Evolutionary conservation across 768 basidiomycete genomes (phyloP).

Genomic region (Boletus coccyginus): DNA sequence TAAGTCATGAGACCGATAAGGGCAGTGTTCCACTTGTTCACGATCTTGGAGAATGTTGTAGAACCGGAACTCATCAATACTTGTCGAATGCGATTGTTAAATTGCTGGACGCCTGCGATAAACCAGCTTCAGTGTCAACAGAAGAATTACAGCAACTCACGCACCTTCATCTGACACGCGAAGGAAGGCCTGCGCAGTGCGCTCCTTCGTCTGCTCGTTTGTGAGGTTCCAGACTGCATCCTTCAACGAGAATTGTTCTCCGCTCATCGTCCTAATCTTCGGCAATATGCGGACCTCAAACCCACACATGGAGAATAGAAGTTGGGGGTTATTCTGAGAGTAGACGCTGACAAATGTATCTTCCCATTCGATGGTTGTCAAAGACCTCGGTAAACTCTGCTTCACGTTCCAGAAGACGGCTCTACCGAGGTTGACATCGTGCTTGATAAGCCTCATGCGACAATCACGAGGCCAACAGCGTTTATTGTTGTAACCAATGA

Average conservation of each 20-base stretch:
- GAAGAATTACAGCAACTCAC: not conserved
- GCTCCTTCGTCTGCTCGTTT: slow-evolving; percentile 95
- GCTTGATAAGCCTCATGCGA: slow-evolving; percentile 98
- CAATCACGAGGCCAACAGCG: slow-evolving; percentile 99
- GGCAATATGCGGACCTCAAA: slow-evolving; percentile 98
- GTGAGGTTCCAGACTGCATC: slow-evolving; percentile 97
- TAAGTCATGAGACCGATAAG: slow-evolving; percentile 97
- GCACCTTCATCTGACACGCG: slow-evolving; percentile 93
- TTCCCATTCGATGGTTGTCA: slow-evolving; percentile 99
- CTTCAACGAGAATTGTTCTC: slow-evolving; percentile 95
- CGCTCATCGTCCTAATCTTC: slow-evolving; percentile 91
- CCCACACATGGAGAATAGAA: slow-evolving; percentile 98
- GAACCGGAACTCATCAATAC: slow-evolving; percentile 99
- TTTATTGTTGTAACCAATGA: slow-evolving; percentile 99
- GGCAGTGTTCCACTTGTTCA: slow-evolving; percentile 97
- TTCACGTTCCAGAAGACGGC: slow-evolving; percentile 99
- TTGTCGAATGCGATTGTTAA: slow-evolving; percentile 96
- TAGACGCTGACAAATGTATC: slow-evolving; percentile 97
- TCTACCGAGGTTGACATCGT: slow-evolving; percentile 97
- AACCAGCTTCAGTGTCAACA: not conserved
- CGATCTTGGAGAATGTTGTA: slow-evolving; percentile 98
- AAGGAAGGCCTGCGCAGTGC: slow-evolving; percentile 96
- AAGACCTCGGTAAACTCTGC: slow-evolving; percentile 89
- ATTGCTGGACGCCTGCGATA: slow-evolving; percentile 78
- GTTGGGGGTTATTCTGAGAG: slow-evolving; percentile 95